Percentiles rank a stretch among this genome's conserved stretches.
phyloP scores from a whole-genome alignment of 228 moss, liverwort and hornwort genomes.

The Sphagnum fallax region DNA sequence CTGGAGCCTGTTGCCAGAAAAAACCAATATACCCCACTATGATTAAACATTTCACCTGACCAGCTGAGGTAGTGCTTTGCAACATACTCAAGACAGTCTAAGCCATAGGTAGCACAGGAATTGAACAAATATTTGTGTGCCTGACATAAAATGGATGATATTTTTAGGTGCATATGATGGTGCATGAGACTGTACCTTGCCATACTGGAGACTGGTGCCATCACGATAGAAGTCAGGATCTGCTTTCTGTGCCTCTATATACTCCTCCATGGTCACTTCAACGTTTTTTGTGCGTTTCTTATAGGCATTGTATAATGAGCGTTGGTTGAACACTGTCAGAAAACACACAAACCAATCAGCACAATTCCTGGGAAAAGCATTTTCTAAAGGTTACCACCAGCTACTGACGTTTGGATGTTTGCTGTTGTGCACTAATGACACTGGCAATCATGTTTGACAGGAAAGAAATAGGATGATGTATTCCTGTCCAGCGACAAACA shows the following conservation, averaged over 20 bases:
- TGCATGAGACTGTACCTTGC: conserved; percentile 53
- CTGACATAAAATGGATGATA: no score
- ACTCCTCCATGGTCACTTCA: conserved; percentile 76
- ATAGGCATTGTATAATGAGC: conserved; percentile 92
- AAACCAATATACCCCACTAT: neutral
- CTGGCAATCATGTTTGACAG: no score
- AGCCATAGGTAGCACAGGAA: no score
- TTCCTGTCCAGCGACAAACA: no score
- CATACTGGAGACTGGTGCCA: conserved; percentile 93
- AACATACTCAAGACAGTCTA: neutral
- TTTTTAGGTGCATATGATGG: neutral
- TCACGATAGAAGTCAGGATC: conserved; percentile 97
- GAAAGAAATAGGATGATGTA: no score
- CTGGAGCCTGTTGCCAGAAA: conserved; percentile 24
- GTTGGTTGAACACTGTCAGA: conserved; percentile 87
- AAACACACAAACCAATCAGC: neutral
- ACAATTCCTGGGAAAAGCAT: no score
- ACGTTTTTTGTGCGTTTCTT: conserved; percentile 85
- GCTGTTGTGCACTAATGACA: no score
- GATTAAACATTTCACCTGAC: no score
- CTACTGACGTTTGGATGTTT: no score
- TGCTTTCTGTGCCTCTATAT: conserved; percentile 63
- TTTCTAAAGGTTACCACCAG: no score
- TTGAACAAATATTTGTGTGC: no score
- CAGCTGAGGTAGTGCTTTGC: no score